A percentile compares a stretch with the other conserved stretches of the same genome.
Conservation (phyloP, 2,329 filamentous ascomycete species). For the Chrysosporium keratinophilum region DNA sequence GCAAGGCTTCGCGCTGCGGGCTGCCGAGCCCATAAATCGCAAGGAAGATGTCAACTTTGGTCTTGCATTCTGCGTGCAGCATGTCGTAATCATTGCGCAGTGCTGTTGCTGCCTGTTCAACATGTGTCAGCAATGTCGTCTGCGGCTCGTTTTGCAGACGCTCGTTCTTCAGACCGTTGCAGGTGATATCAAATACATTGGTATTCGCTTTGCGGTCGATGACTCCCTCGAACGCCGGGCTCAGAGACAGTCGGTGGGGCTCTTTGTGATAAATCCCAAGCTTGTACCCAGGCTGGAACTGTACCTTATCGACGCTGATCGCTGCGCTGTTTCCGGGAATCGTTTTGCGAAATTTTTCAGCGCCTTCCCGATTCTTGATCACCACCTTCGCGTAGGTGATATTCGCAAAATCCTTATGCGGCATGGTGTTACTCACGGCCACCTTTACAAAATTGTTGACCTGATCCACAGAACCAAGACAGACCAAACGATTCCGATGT, state of each 20-base stretch:
- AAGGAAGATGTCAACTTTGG: conserved; percentile 3
- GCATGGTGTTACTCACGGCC: not conserved
- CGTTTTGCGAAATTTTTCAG: not conserved
- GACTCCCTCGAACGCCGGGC: not conserved
- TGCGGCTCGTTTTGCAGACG: too few species aligned
- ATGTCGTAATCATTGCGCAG: not conserved
- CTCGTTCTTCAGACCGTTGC: not conserved
- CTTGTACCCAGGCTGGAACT: not conserved
- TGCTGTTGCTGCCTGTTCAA: not conserved
- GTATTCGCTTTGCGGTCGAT: not conserved
- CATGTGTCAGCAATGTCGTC: not conserved
- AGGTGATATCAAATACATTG: not conserved
- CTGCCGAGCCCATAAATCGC: not conserved
- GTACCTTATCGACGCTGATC: not conserved
- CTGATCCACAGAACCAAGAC: not conserved
- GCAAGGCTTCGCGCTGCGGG: not conserved
- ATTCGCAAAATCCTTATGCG: not conserved
- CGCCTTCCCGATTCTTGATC: not conserved
- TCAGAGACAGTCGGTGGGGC: not conserved
- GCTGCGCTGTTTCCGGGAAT: not conserved
- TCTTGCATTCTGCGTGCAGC: not conserved
- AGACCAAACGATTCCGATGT: not conserved
- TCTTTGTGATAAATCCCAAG: not conserved
- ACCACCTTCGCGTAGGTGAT: not conserved
- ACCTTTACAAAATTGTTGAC: not conserved